Evolutionary conservation across 805 yeast genomes (phyloP).

Genomic region (Kuraishia capsulata): DNA sequence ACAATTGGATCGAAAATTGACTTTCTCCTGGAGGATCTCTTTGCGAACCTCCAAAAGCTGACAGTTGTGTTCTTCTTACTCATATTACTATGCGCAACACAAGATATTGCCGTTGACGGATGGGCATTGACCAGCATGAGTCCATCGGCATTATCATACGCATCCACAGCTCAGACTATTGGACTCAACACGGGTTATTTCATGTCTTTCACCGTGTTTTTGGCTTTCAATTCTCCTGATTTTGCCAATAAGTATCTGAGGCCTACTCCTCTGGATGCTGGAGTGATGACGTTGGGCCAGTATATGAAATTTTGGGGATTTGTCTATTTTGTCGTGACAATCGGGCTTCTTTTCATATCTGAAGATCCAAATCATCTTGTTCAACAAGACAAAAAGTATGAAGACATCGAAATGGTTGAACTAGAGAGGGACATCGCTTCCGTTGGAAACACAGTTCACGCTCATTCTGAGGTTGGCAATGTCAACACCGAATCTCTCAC

Average conservation of each 20-base stretch:
- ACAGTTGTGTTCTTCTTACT: slow-evolving; percentile 67
- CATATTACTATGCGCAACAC: slow-evolving; percentile 90
- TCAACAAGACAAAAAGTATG: slow-evolving; percentile 1
- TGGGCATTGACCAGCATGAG: slow-evolving; percentile 93
- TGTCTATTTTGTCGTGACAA: slow-evolving; percentile 58
- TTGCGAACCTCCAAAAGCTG: slow-evolving; percentile 39
- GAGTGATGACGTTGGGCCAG: slow-evolving; percentile 62
- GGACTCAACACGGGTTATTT: slow-evolving; percentile 94
- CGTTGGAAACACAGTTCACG: slow-evolving; percentile 9
- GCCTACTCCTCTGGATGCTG: slow-evolving; percentile 45
- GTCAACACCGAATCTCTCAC: slow-evolving; percentile 7
- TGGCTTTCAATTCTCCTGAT: slow-evolving; percentile 86
- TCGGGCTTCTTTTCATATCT: slow-evolving; percentile 48
- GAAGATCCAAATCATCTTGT: slow-evolving; percentile 59
- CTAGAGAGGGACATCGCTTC: slow-evolving; percentile 10
- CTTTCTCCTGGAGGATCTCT: slow-evolving; percentile 38
- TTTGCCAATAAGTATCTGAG: slow-evolving; percentile 85
- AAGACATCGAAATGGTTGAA: slow-evolving; percentile 14
- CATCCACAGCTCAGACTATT: slow-evolving; percentile 95
- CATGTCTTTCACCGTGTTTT: slow-evolving; percentile 79
- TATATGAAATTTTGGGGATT: slow-evolving; percentile 77
- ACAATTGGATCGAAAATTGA: slow-evolving; percentile 55
- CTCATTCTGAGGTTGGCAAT: slow-evolving; percentile 12
- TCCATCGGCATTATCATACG: slow-evolving; percentile 72
- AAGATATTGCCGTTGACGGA: slow-evolving; percentile 98